phyloP scores from a whole-genome alignment of 2,329 filamentous ascomycete species.

The Colletotrichum coccodes region DNA sequence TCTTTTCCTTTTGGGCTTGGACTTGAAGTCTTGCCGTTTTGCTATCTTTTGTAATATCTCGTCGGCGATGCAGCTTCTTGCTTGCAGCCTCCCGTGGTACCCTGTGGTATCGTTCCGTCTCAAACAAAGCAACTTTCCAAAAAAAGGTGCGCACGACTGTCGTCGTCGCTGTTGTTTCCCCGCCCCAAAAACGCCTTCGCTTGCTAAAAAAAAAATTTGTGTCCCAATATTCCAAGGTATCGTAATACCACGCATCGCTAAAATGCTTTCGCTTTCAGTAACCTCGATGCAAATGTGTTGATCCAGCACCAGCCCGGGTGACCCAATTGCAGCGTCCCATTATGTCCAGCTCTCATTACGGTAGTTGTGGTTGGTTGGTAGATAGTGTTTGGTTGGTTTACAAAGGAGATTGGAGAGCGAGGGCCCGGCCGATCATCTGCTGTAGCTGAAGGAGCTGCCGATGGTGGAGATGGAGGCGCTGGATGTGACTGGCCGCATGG shows the following conservation, averaged over 20 bases:
- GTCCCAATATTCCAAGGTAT: slow-evolving; percentile 11
- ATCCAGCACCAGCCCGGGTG: slow-evolving; percentile 20
- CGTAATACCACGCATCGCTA: slow-evolving; percentile 17
- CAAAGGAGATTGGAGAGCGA: neutral
- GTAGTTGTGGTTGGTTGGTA: neutral
- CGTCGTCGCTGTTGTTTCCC: slow-evolving; percentile 12
- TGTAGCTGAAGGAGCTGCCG: slow-evolving; percentile 26
- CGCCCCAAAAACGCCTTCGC: slow-evolving; percentile 26
- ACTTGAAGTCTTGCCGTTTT: neutral
- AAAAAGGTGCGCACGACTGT: neutral
- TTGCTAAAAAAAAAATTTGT: neutral
- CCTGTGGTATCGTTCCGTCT: slow-evolving; percentile 14
- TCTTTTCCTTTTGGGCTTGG: neutral
- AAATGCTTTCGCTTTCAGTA: neutral
- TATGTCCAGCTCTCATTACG: slow-evolving; percentile 13
- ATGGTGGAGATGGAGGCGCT: slow-evolving; percentile 29
- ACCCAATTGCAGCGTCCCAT: slow-evolving; percentile 13
- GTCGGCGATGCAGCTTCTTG: neutral
- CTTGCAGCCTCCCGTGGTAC: slow-evolving; percentile 10
- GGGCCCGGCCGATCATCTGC: neutral
- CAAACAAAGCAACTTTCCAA: neutral
- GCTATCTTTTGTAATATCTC: neutral
- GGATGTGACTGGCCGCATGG: slow-evolving; percentile 22
- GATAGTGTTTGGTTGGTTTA: neutral
- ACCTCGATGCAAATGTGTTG: neutral